Evolutionary conservation across 176 grass and related monocot genomes (phyloP), one percentile per base, ranked within the genome.

Genomic region (Thalia dealbata): DNA sequence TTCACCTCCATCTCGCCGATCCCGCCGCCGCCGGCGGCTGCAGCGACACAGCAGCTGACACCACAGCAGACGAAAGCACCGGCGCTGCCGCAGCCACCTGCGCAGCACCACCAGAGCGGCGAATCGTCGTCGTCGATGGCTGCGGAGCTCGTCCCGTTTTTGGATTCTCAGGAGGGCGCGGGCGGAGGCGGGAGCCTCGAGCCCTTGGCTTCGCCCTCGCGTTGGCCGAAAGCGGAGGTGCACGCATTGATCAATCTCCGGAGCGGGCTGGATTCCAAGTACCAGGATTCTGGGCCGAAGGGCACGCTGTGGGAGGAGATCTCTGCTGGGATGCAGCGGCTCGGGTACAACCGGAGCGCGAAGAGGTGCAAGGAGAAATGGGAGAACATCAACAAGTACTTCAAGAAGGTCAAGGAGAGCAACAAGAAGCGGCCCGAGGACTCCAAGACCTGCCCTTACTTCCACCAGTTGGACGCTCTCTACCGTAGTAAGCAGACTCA

Each of bases 341-440:
- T 96, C 60, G 92, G 92, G 6, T 96, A 89, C 83, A 85, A 83
- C 83, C 82, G 92, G 52, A 91, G 67, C 56, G 72, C 92, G 0
- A 96, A 96, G 85, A 72, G 92, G 73, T 96, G 92, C 86, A 96
- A 96, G 83, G 92, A 96, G 74, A 96, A 96, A 79, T 96, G 92
- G 92, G 92, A 91, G 77, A 96, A 96, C 77, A 91, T 96, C 61
- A 96, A 96, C 88, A 96, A 96, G 76, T 96, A 96, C 78, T 96
- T 83, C 92, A 96, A 96, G 76, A 91, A 91, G 76, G 88, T 96
- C 7, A 96, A 96, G 75, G 92, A 96, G 64, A 91, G 92, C 83
- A 96, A 82, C 67, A 96, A 96, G 84, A 73, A 78, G 79, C 81
- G 91, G 11, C 86, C 86, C 12, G 83, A 96, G 26, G 91, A 96